Conservation (phyloP, 2,329 filamentous ascomycete species). For the Fusarium sulawesiense region DNA sequence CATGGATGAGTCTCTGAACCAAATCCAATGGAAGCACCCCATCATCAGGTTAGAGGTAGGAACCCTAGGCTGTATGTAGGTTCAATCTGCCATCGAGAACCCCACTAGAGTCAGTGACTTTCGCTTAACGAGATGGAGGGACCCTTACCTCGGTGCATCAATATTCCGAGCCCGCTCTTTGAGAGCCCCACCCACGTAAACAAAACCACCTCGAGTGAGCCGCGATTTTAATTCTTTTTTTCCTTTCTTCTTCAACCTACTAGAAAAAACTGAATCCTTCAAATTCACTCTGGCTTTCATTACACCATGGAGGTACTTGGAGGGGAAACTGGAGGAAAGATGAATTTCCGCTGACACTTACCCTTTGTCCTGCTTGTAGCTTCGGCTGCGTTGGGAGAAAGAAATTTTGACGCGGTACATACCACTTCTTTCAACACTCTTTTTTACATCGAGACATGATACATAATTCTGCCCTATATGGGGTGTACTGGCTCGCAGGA, state of each 20-base stretch:
- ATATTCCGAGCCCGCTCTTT: constrained; percentile 44
- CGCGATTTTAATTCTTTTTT: constrained; percentile 36
- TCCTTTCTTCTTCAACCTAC: constrained; percentile 55
- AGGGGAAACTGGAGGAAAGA: constrained; percentile 82
- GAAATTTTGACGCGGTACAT: constrained; percentile 54
- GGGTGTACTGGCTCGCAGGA: not conserved
- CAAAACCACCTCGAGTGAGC: constrained; percentile 29
- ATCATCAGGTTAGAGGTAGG: not conserved
- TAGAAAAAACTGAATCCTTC: constrained; percentile 62
- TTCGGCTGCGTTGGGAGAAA: constrained; percentile 51
- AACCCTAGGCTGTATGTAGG: not conserved
- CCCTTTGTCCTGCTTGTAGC: constrained; percentile 57
- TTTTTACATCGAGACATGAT: not conserved
- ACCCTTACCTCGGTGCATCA: constrained; percentile 33
- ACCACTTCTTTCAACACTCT: constrained; percentile 1
- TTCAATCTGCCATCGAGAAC: not conserved
- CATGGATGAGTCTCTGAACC: not conserved
- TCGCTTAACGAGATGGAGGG: not conserved
- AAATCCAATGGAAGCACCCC: not conserved
- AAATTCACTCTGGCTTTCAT: constrained; percentile 77
- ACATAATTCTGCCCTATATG: not conserved
- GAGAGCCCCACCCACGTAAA: constrained; percentile 12
- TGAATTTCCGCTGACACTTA: constrained; percentile 58
- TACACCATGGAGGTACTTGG: constrained; percentile 65
- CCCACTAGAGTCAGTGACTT: not conserved